Evolutionary conservation across 371 early-diverging fungal genomes (phyloP).

Genomic region (Mucor ambiguus): DNA sequence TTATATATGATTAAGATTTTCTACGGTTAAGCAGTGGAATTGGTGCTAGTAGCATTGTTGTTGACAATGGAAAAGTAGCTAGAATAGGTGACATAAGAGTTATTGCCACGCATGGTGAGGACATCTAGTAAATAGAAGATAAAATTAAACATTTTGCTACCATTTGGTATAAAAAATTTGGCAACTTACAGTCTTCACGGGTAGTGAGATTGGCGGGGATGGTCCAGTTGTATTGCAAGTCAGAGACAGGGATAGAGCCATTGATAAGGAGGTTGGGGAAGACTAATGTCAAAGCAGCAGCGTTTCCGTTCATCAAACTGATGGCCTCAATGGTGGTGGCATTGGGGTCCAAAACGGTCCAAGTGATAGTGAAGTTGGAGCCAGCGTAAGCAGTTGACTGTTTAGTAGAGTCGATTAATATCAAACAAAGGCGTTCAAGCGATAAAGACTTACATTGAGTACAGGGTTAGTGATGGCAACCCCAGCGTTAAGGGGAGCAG

Average conservation of each 20-base stretch:
- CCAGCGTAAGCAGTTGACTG: slow-evolving; percentile 8
- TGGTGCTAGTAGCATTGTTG: background rate
- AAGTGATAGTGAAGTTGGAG: slow-evolving; percentile 7
- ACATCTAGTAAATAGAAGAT: background rate
- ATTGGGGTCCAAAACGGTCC: slow-evolving; percentile 12
- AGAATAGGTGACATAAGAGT: background rate
- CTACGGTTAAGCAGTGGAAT: background rate
- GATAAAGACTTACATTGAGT: slow-evolving; percentile 12
- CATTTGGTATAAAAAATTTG: background rate
- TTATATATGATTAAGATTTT: background rate
- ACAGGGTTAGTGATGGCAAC: slow-evolving; percentile 12
- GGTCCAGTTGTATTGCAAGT: slow-evolving; percentile 17
- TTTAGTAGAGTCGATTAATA: background rate
- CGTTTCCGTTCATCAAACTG: slow-evolving; percentile 18
- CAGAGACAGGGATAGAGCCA: slow-evolving; percentile 10
- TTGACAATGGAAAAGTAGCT: slow-evolving; percentile 2
- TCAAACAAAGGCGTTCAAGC: background rate
- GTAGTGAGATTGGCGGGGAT: slow-evolving; percentile 16
- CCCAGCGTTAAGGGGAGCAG: slow-evolving; percentile 12
- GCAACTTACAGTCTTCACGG: slow-evolving; percentile 19
- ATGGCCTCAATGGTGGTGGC: slow-evolving; percentile 18
- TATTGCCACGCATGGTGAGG: background rate
- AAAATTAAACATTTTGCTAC: background rate
- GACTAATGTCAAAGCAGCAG: slow-evolving; percentile 7
- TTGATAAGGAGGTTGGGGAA: slow-evolving; percentile 19